phyloP scores from a whole-genome alignment of 441 rosid species.

The Macaranga tanarius region DNA sequence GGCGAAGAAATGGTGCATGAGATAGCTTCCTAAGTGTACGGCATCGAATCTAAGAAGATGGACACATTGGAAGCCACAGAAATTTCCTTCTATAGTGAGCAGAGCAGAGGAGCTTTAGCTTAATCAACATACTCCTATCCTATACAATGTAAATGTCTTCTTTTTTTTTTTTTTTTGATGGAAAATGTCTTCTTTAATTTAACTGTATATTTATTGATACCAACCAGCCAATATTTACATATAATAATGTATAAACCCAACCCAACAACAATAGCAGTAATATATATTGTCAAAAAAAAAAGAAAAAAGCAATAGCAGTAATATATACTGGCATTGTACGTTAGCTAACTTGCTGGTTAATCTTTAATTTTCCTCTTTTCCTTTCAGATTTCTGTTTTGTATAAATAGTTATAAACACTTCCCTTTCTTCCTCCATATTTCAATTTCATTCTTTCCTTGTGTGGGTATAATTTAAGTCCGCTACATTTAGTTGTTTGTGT shows the following conservation, averaged over 20 bases:
- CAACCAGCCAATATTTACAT: not conserved
- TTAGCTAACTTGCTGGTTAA: not conserved
- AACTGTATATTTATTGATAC: not conserved
- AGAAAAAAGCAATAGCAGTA: too few relatives aligned
- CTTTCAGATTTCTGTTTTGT: not conserved
- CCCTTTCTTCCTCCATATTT: not conserved
- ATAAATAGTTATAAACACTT: not conserved
- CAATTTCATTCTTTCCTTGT: not conserved
- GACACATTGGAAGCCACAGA: not conserved
- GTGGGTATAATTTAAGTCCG: not conserved
- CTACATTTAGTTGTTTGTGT: not conserved
- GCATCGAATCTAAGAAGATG: not conserved
- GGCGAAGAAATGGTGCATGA: not conserved
- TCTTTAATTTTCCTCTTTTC: not conserved
- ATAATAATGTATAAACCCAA: not conserved
- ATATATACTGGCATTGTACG: not conserved
- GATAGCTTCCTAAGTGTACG: not conserved
- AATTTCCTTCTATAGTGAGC: too few relatives aligned
- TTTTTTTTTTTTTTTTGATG: too few relatives aligned
- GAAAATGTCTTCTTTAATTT: not conserved
- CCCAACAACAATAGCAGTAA: not conserved
- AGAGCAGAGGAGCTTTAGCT: constrained; percentile 10
- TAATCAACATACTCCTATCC: too few relatives aligned
- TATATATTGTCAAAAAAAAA: not conserved
- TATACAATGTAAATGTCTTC: too few relatives aligned